A percentile compares a stretch with the other conserved stretches of the same genome.
These are phyloP conservation scores for Craterostigma plantagineum DNA, from an alignment of 257 asterid species.

Conservation along the genomic window DNA sequence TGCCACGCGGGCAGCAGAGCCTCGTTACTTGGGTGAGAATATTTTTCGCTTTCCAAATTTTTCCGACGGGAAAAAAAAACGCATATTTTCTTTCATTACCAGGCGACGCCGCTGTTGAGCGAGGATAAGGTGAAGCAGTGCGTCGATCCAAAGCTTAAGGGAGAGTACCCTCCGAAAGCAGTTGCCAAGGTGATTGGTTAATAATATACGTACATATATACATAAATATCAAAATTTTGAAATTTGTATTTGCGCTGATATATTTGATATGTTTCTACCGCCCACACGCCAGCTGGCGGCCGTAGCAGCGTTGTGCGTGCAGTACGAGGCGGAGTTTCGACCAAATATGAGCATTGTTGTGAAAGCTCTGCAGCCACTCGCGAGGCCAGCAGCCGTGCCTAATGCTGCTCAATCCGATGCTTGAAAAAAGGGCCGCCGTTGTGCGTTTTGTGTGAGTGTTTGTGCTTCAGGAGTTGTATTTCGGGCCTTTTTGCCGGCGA, in stretches of 20 bases:
- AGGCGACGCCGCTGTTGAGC: conserved; percentile 84
- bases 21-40: conserved; percentile 79
- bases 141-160: conserved; percentile 68
- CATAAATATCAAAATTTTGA: too few relatives aligned
- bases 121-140: conserved; percentile 91
- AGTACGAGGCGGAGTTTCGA: conserved; percentile 77
- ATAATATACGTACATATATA: too few relatives aligned
- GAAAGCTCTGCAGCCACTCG: conserved; percentile 71
- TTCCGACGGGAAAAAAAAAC: not conserved
- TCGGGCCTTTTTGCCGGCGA: too few relatives aligned
- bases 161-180: conserved; percentile 71
- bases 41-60: too few relatives aligned
- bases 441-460: too few relatives aligned
- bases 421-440: too few relatives aligned
- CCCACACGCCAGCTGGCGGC: conserved; percentile 57
- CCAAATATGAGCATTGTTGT: conserved; percentile 91
- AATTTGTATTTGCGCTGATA: too few relatives aligned
- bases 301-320: conserved; percentile 83
- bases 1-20: conserved; percentile 94
- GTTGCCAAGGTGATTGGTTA: conserved; percentile 53
- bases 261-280: conserved; percentile 3
- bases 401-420: too few relatives aligned
- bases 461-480: too few relatives aligned
- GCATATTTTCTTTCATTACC: conserved; percentile 7
- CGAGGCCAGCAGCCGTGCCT: conserved; percentile 26